Evolutionary conservation across 2,329 filamentous ascomycete genomes (phyloP).

Genomic region (Diplodia sapinea): DNA sequence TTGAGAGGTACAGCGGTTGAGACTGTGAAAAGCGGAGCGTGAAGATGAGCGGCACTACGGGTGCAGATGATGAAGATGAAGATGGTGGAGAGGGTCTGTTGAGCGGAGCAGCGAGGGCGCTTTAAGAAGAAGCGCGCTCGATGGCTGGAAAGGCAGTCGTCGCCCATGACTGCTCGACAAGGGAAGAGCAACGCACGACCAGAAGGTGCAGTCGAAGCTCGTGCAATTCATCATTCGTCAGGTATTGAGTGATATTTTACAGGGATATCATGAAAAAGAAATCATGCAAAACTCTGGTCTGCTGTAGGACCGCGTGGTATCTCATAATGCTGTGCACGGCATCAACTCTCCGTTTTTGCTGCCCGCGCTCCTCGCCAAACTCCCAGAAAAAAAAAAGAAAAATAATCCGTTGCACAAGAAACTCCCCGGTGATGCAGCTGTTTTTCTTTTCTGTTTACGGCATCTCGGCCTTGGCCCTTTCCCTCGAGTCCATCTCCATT

Average conservation of each 20-base stretch:
- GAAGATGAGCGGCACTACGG: background rate
- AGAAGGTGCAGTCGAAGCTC: too few species aligned
- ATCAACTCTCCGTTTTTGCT: background rate
- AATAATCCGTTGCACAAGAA: background rate
- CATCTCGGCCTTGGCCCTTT: slow-evolving; percentile 14
- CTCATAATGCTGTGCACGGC: background rate
- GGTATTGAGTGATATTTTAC: background rate
- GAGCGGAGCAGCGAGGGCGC: background rate
- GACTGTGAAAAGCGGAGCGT: background rate
- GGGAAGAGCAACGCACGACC: background rate
- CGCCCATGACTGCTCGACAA: background rate
- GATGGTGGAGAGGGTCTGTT: background rate
- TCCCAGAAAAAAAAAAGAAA: background rate
- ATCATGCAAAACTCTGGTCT: background rate
- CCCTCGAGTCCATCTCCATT: slow-evolving; percentile 5
- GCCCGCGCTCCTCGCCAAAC: background rate
- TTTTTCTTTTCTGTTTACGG: background rate
- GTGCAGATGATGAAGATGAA: background rate
- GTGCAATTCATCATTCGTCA: background rate
- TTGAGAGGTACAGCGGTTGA: too few species aligned
- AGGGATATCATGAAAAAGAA: slow-evolving; percentile 1
- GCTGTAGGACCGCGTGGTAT: background rate
- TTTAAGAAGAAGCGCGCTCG: too few species aligned
- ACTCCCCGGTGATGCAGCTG: background rate
- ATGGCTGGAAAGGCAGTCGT: background rate